Conservation (phyloP, 2,329 filamentous ascomycete species). For the Elsinoe fawcettii region DNA sequence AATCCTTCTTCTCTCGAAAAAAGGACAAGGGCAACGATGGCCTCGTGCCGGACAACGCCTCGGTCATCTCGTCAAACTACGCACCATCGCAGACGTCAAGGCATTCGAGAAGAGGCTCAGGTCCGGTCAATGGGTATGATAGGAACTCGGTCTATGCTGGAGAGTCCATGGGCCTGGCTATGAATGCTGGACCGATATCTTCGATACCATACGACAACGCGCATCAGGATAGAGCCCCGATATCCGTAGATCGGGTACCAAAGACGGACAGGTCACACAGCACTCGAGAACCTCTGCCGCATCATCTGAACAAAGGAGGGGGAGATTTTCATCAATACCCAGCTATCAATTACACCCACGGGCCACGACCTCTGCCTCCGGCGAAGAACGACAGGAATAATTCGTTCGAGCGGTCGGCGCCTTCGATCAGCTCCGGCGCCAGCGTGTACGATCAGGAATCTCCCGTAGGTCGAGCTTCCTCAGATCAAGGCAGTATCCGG, state of each 20-base stretch:
- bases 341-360: slow-evolving; percentile 52
- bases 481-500: slow-evolving; percentile 59
- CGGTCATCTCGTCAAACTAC: slow-evolving; percentile 34
- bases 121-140: slow-evolving; percentile 21
- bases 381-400: slow-evolving; percentile 60
- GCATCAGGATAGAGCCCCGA: slow-evolving; percentile 58
- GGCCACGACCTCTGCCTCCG: slow-evolving; percentile 53
- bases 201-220: slow-evolving; percentile 79
- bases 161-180: slow-evolving; percentile 55
- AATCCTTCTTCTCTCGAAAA: slow-evolving; percentile 80
- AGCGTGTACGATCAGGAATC: slow-evolving; percentile 32
- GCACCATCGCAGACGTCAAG: slow-evolving; percentile 48
- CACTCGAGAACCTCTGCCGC: slow-evolving; percentile 66
- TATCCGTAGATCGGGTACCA: slow-evolving; percentile 65
- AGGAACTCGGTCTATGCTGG: slow-evolving; percentile 14
- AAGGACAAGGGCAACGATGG: slow-evolving; percentile 68
- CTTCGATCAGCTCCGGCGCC: slow-evolving; percentile 12
- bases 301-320: slow-evolving; percentile 71
- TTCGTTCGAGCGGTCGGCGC: slow-evolving; percentile 35
- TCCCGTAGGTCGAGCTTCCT: slow-evolving; percentile 48
- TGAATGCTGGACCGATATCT: slow-evolving; percentile 74
- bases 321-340: slow-evolving; percentile 88
- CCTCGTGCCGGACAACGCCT: slow-evolving; percentile 42
- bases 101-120: slow-evolving; percentile 60
- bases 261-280: slow-evolving; percentile 51